phyloP scores from a whole-genome alignment of 129 eudicot genomes.

The Flaveria sonorensis region DNA sequence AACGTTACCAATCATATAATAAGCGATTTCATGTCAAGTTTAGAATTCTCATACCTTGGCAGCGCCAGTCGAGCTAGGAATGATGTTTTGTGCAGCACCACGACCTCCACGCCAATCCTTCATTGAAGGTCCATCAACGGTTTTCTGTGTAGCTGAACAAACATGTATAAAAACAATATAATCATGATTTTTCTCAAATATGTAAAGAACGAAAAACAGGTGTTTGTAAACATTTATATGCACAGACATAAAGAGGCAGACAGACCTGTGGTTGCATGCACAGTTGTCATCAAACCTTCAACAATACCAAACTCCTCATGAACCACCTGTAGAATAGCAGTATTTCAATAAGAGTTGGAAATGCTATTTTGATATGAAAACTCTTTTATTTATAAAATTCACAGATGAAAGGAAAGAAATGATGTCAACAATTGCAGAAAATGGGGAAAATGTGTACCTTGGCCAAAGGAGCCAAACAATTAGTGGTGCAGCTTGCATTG shows the following conservation, averaged over 20 bases:
- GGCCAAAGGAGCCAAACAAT: constrained; percentile 98
- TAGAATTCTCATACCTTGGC: constrained; percentile 61
- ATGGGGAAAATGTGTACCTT: constrained; percentile 47
- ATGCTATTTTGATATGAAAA: background rate
- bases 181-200: constrained; percentile 5
- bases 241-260: constrained; percentile 24
- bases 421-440: background rate
- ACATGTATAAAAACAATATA: background rate
- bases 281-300: constrained; percentile 97
- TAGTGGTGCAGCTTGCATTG: constrained; percentile 96
- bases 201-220: background rate
- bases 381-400: background rate
- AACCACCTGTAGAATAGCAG: constrained; percentile 61
- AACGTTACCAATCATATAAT: background rate
- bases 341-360: constrained; percentile 1
- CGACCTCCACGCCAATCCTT: constrained; percentile 99
- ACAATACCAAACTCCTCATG: constrained; percentile 96
- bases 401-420: background rate
- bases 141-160: constrained; percentile 85
- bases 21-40: background rate
- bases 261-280: constrained; percentile 96
- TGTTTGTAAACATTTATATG: background rate
- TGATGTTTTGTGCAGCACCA: constrained; percentile 94
- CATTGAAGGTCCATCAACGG: constrained; percentile 99
- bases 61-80: constrained; percentile 97